Percentiles rank a stretch among this genome's conserved stretches.
phyloP scores from a whole-genome alignment of 2,329 filamentous ascomycete species.

The Paracorniculantispora psalliotae region DNA sequence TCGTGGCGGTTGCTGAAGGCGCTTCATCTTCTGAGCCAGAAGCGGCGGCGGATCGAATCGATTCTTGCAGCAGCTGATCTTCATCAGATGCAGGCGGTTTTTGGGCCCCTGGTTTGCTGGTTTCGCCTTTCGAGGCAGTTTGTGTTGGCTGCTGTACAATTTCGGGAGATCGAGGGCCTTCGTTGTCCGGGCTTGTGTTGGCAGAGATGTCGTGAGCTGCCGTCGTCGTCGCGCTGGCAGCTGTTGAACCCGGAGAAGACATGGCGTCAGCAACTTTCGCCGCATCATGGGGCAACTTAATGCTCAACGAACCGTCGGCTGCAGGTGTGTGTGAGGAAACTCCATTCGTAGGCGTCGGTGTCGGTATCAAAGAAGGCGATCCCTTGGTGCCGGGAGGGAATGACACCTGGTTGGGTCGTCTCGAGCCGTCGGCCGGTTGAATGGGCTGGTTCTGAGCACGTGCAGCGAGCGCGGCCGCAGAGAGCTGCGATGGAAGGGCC shows the following conservation, averaged over 20 bases:
- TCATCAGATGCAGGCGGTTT: constrained; percentile 33
- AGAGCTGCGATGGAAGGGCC: not conserved
- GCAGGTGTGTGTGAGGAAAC: not conserved
- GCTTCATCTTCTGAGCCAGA: constrained; percentile 15
- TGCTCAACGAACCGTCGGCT: constrained; percentile 20
- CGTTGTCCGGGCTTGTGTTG: constrained; percentile 69
- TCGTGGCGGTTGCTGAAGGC: not conserved
- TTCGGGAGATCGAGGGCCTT: constrained; percentile 50
- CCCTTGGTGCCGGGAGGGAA: constrained; percentile 30
- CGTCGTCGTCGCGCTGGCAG: constrained; percentile 69
- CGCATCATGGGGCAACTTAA: constrained; percentile 32
- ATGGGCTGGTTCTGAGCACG: not conserved
- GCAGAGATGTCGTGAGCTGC: constrained; percentile 63
- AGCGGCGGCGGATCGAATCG: constrained; percentile 27
- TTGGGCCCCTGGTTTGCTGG: constrained; percentile 28
- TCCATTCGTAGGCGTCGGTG: constrained; percentile 3
- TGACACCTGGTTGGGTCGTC: constrained; percentile 25
- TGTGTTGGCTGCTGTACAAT: constrained; percentile 37
- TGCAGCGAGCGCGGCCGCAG: not conserved
- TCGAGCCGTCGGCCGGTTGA: not conserved
- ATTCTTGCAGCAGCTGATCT: constrained; percentile 42
- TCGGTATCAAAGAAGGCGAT: constrained; percentile 16
- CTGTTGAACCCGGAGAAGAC: constrained; percentile 61
- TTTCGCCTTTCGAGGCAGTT: constrained; percentile 22
- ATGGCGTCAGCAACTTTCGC: constrained; percentile 38